Conservation (phyloP, 164 flowering plant genomes). For the Vitis rupestris region DNA sequence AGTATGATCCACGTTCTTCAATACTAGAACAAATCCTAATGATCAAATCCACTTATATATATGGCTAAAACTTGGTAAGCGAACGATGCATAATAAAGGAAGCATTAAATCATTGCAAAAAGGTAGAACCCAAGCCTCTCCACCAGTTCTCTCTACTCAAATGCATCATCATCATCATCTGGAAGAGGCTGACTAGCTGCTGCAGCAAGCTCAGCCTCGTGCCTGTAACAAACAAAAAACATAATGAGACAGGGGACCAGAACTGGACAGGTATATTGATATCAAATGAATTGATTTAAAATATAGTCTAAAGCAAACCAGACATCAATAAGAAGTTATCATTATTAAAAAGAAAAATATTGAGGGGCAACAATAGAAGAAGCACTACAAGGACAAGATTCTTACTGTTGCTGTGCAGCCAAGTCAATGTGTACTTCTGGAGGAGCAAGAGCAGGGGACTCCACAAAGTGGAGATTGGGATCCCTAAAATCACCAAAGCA, state of each 20-base stretch:
- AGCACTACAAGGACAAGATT: neutral
- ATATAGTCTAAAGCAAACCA: neutral
- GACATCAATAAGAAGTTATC: neutral
- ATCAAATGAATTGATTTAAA: too few relatives aligned
- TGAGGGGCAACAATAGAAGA: neutral
- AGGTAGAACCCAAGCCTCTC: neutral
- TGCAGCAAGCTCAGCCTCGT: conserved; percentile 27
- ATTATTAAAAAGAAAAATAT: neutral
- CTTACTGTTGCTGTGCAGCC: conserved; percentile 56
- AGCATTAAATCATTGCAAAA: neutral
- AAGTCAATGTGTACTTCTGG: conserved; percentile 64
- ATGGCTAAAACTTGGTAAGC: neutral
- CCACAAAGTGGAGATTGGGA: conserved; percentile 58
- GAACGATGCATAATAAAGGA: neutral
- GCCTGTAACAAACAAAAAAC: conserved; percentile 18
- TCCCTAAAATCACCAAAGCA: conserved; percentile 28
- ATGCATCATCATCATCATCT: conserved; percentile 34
- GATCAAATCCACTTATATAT: neutral
- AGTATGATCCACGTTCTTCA: neutral
- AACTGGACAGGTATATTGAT: too few relatives aligned
- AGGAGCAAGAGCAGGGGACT: conserved; percentile 66
- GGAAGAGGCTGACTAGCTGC: conserved; percentile 37
- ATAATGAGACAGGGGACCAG: too few relatives aligned
- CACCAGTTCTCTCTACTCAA: conserved; percentile 14
- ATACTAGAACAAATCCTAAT: neutral